Evolutionary conservation across 352 stramenopile species (phyloP), one percentile per base, ranked within the genome.

Genomic region (Globisporangium paroecandrum): DNA sequence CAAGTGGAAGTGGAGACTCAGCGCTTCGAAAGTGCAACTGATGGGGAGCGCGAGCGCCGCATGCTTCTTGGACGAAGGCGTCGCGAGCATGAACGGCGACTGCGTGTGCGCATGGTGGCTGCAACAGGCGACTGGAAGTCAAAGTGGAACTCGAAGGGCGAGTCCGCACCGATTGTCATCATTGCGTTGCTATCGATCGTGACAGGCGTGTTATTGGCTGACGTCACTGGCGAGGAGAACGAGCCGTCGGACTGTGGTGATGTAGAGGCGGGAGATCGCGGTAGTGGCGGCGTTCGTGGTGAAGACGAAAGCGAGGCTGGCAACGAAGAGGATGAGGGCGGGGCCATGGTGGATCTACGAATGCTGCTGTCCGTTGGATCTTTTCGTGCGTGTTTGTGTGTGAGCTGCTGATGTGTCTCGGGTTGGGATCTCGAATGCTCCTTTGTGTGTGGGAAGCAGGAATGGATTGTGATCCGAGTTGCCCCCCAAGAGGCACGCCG

Each of bases 1-100:
- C 57, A 91, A 51, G 55, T 91, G 79, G 60, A 91, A 91, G 65
- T 89, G 78, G 36, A 53, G 54, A 55, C 64, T 69, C 20, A 69
- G 58, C 1, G 72, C 75, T 25, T 78, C 69, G 58, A 81, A 81
- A 57, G 75, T 77, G 55, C 73, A 77, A 9, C 68, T 69, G 27
- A 81, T 72, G 4, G 74, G 74, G 0, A 81, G 51, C n/a, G 66
- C 60, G 1, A 79, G 70, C 18, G 57, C 53, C 29, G 64, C 25
- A 27, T 69, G 65, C 25, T 65, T 57, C 43, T 70, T 70, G 32
- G 65, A 70, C 18, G 65, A 43, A 10, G 65, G 53, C 8, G 64
- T 57, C 34, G 64, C 54, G 36, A 63, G 56, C 56, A 63, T 75
- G 10, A 76, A 75, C 22, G 79, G 64, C 41, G 76, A 78, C 61